phyloP scores from a whole-genome alignment of 1,284 basidiomycete species.

The Ustilago trichophora region DNA sequence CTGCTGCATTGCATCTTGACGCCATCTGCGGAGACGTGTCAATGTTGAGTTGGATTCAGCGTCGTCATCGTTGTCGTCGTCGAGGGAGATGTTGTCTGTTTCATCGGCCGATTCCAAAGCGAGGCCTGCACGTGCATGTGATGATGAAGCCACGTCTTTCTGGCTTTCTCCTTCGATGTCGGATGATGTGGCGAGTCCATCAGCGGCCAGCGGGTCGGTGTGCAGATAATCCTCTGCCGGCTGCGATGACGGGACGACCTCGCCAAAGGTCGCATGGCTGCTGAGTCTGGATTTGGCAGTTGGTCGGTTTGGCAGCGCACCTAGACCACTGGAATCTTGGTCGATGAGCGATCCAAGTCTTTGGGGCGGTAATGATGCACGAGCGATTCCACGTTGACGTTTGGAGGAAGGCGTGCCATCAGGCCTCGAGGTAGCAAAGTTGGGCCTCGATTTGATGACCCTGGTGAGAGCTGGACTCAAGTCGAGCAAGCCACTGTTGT shows the following conservation, averaged over 20 bases:
- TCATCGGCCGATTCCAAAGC: too few species aligned
- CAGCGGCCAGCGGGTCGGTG: constrained; percentile 70
- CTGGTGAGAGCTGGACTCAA: constrained; percentile 49
- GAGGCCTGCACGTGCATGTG: too few species aligned
- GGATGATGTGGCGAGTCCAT: too few species aligned
- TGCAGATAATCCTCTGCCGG: constrained; percentile 11
- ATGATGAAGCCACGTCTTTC: too few species aligned
- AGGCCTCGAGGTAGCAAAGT: constrained; percentile 5
- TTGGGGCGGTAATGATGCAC: too few species aligned
- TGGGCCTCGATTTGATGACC: constrained; percentile 21
- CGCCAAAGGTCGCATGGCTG: constrained; percentile 12
- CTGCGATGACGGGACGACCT: constrained; percentile 19
- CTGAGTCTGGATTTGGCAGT: constrained; percentile 30
- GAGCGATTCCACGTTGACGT: constrained; percentile 13
- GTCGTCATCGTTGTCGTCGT: too few species aligned
- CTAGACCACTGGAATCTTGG: neutral
- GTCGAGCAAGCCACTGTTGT: constrained; percentile 61
- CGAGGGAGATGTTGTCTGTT: too few species aligned
- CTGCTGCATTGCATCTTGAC: constrained; percentile 96
- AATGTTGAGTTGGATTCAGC: too few species aligned
- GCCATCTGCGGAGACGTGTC: constrained; percentile 96
- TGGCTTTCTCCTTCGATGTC: too few species aligned
- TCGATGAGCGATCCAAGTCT: constrained; percentile 3
- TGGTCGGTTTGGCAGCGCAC: neutral
- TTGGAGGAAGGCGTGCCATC: constrained; percentile 18